Conservation (phyloP, 331 rosid genomes). For the Spiraea crenata region DNA sequence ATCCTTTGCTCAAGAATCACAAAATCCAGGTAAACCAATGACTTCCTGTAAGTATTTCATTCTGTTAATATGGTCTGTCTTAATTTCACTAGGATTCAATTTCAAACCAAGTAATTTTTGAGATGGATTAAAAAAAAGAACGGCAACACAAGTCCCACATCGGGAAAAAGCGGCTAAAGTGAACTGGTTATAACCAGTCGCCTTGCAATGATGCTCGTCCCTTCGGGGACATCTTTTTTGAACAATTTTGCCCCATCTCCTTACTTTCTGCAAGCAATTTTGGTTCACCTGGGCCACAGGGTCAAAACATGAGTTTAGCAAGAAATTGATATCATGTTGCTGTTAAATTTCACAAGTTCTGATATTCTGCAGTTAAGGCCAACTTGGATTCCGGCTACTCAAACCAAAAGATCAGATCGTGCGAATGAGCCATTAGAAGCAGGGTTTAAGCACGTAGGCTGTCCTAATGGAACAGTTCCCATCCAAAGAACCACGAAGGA, state of each 20-base stretch:
- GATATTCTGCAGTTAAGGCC: slow-evolving; percentile 8
- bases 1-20: slow-evolving; percentile 22
- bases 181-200: too few species aligned
- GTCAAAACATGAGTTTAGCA: too few species aligned
- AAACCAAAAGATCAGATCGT: neutral
- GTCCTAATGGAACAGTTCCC: slow-evolving; percentile 23
- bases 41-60: neutral
- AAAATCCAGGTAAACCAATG: slow-evolving; percentile 20
- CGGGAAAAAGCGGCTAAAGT: too few species aligned
- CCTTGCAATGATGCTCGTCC: too few species aligned
- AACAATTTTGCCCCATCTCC: too few species aligned
- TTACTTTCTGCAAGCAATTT: too few species aligned
- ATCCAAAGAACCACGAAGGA: slow-evolving; percentile 18
- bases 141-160: too few species aligned
- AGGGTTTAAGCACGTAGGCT: neutral
- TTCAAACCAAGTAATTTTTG: neutral
- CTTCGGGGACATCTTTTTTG: too few species aligned
- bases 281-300: too few species aligned
- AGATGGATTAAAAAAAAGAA: too few species aligned
- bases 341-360: neutral
- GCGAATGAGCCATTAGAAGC: neutral
- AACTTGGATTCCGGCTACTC: slow-evolving; percentile 7
- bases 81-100: neutral
- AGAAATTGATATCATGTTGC: too few species aligned
- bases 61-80: too few species aligned